Evolutionary conservation across 164 flowering plant species (phyloP).

Genomic region (Tetracentron sinense): DNA sequence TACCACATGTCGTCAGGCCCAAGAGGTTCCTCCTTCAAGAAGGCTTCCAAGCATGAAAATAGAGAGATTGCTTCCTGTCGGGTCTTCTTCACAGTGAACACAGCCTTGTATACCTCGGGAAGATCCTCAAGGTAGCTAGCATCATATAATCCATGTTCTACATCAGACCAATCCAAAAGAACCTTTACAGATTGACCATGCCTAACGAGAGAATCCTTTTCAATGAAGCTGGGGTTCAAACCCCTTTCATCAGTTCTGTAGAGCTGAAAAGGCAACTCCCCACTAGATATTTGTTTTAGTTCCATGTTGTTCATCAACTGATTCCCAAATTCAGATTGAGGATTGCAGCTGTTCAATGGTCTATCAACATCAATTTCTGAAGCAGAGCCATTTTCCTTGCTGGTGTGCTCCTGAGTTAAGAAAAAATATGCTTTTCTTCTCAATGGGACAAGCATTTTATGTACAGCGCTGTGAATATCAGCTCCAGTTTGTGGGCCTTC

Average conservation of each 20-base stretch:
- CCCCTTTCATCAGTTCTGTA: slow-evolving; percentile 52
- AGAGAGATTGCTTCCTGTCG: slow-evolving; percentile 74
- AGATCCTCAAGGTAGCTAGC: slow-evolving; percentile 64
- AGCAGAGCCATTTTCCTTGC: slow-evolving; percentile 44
- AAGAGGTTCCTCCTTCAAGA: slow-evolving; percentile 90
- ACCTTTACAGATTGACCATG: slow-evolving; percentile 37
- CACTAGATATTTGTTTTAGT: slow-evolving; percentile 28
- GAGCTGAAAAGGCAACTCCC: slow-evolving; percentile 46
- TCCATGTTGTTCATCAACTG: slow-evolving; percentile 32
- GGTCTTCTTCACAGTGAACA: slow-evolving; percentile 59
- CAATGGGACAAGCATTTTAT: slow-evolving; percentile 63
- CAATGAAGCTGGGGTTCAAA: slow-evolving; percentile 34
- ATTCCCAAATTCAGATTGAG: slow-evolving; percentile 21
- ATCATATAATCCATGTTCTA: slow-evolving; percentile 66
- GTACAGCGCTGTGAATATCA: slow-evolving; percentile 53
- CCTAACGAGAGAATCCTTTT: slow-evolving; percentile 37
- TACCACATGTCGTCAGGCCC: slow-evolving; percentile 99
- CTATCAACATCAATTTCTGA: slow-evolving; percentile 26
- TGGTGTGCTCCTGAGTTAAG: slow-evolving; percentile 21
- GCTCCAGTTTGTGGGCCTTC: slow-evolving; percentile 42
- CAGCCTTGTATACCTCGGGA: slow-evolving; percentile 76
- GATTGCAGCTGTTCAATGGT: slow-evolving; percentile 20
- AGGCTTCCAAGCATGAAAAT: slow-evolving; percentile 94
- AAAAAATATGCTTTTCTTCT: slow-evolving; percentile 36
- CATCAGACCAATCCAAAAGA: slow-evolving; percentile 72